Conservation (phyloP, 2,329 filamentous ascomycete species). For the Ophiobolus disseminans region DNA sequence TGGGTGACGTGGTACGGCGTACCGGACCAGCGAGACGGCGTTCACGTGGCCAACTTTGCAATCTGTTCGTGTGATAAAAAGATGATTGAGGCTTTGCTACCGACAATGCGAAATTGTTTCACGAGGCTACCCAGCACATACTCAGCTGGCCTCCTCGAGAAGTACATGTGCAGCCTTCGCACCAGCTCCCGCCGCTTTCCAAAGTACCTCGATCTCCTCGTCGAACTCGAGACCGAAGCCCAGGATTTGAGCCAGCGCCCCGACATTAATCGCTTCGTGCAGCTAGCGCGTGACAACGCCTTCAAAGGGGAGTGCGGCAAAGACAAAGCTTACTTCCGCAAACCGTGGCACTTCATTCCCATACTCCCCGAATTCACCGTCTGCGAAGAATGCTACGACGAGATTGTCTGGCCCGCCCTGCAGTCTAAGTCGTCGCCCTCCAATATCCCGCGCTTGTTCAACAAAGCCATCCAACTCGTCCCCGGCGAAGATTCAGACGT, state of each 20-base stretch:
- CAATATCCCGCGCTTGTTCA: slow-evolving; percentile 46
- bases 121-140: slow-evolving; percentile 40
- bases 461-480: slow-evolving; percentile 64
- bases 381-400: slow-evolving; percentile 85
- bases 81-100: slow-evolving; percentile 75
- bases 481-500: slow-evolving; percentile 53
- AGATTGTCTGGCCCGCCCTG: slow-evolving; percentile 75
- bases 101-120: slow-evolving; percentile 73
- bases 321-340: slow-evolving; percentile 67
- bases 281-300: slow-evolving; percentile 62
- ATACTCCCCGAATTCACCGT: slow-evolving; percentile 79
- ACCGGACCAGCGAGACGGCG: slow-evolving; percentile 69
- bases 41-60: slow-evolving; percentile 72
- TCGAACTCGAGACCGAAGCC: slow-evolving; percentile 59
- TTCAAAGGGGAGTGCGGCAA: slow-evolving; percentile 66
- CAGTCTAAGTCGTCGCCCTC: slow-evolving; percentile 54
- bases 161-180: slow-evolving; percentile 73
- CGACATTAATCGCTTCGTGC: slow-evolving; percentile 68
- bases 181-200: slow-evolving; percentile 65
- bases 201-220: slow-evolving; percentile 63
- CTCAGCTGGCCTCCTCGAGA: slow-evolving; percentile 48
- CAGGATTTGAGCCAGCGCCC: slow-evolving; percentile 47
- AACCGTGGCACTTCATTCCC: slow-evolving; percentile 79
- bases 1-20: slow-evolving; percentile 77
- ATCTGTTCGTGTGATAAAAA: slow-evolving; percentile 78